Percentiles rank a stretch among this genome's conserved stretches.
phyloP scores from a whole-genome alignment of 208 protist species.

The Lotmaria passim region DNA sequence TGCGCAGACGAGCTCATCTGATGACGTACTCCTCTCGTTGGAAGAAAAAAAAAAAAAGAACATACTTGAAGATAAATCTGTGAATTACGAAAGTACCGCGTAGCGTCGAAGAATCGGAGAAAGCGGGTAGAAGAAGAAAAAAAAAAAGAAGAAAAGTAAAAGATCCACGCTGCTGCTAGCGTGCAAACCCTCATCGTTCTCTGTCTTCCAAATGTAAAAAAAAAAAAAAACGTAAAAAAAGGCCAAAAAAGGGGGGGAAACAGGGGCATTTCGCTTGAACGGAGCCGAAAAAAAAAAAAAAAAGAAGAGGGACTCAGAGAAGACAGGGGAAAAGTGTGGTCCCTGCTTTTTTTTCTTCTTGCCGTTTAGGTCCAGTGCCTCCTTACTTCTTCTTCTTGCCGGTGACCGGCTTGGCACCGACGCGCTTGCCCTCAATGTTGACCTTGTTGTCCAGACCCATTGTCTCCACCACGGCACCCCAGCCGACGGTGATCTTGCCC shows the following conservation, averaged over 20 bases:
- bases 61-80: constrained; percentile 10
- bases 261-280: too few relatives aligned
- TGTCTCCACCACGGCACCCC: constrained; percentile 96
- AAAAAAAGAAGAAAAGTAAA: constrained; percentile 15
- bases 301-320: too few relatives aligned
- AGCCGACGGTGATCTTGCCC: constrained; percentile 98
- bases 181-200: too few relatives aligned
- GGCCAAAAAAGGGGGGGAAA: constrained; percentile 17
- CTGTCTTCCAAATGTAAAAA: too few relatives aligned
- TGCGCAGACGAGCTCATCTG: not conserved
- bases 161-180: too few relatives aligned
- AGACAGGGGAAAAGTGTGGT: constrained; percentile 24
- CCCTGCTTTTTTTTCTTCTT: constrained; percentile 9
- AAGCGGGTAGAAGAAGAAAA: constrained; percentile 20
- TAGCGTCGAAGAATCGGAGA: not conserved
- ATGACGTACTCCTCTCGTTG: not conserved
- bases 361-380: not conserved
- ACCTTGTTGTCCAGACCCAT: constrained; percentile 89
- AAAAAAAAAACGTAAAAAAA: constrained; percentile 15
- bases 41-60: constrained; percentile 14
- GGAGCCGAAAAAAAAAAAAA: too few relatives aligned
- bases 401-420: constrained; percentile 36
- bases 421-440: constrained; percentile 79
- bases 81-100: constrained; percentile 18
- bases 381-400: constrained; percentile 68